These are phyloP conservation scores for Mycena albidolilacea DNA, from an alignment of 768 basidiomycete species.

Conservation along the genomic window DNA sequence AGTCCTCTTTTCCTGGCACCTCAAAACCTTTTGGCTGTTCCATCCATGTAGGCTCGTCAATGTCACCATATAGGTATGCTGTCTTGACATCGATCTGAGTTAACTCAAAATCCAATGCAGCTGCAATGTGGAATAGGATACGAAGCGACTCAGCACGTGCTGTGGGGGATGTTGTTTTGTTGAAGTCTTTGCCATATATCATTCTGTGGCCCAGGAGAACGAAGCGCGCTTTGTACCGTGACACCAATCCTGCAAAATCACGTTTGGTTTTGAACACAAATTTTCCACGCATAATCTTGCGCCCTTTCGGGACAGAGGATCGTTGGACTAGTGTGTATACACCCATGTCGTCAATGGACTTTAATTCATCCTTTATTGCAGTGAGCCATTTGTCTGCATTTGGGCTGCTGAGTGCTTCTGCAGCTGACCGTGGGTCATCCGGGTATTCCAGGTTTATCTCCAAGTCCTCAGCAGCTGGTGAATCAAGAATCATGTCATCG, in stretches of 20 bases:
- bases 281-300: slow-evolving; percentile 50
- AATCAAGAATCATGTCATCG: neutral
- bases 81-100: no score
- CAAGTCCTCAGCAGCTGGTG: neutral
- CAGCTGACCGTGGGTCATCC: neutral
- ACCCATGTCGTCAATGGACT: slow-evolving; percentile 45
- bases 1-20: no score
- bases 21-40: no score
- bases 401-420: no score
- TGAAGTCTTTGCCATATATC: slow-evolving; percentile 58
- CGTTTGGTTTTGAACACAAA: slow-evolving; percentile 50
- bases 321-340: slow-evolving; percentile 47
- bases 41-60: no score
- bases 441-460: slow-evolving; percentile 1
- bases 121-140: no score
- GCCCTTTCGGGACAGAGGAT: slow-evolving; percentile 31
- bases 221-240: slow-evolving; percentile 53
- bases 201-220: slow-evolving; percentile 61
- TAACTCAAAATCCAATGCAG: no score
- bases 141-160: no score
- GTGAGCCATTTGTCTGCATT: no score
- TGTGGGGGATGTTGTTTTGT: no score
- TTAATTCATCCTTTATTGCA: slow-evolving; percentile 42
- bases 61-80: no score
- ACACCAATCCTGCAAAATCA: slow-evolving; percentile 47